These are phyloP conservation scores for Chalciporus piperatus DNA, from an alignment of 768 basidiomycete genomes.

Conservation along the genomic window DNA sequence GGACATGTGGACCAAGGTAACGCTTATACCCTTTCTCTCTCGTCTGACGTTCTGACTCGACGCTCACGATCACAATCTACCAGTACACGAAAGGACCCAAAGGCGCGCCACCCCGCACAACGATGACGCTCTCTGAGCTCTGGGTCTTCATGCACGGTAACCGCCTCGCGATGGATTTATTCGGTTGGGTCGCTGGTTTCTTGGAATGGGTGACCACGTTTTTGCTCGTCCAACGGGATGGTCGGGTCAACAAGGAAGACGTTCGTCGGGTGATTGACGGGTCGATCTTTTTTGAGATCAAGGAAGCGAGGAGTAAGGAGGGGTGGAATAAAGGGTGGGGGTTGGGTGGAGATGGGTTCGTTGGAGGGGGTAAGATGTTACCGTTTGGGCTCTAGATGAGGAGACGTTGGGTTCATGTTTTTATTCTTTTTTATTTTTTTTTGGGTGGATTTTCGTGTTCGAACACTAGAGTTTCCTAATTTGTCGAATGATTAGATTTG, in stretches of 20 bases:
- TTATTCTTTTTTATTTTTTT: background rate
- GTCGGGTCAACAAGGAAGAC: constrained; percentile 40
- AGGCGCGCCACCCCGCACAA: constrained; percentile 11
- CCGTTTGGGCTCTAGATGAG: constrained; percentile 24
- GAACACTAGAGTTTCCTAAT: constrained; percentile 3
- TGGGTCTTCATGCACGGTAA: constrained; percentile 30
- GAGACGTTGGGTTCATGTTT: background rate
- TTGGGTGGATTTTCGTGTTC: background rate
- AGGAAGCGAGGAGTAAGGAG: constrained; percentile 15
- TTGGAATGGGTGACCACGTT: constrained; percentile 41
- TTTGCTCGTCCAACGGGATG: constrained; percentile 39
- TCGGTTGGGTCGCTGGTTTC: constrained; percentile 35
- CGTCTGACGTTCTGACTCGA: too few species aligned
- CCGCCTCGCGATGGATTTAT: constrained; percentile 34
- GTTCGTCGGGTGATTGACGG: constrained; percentile 42
- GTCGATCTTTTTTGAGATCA: constrained; percentile 35
- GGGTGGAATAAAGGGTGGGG: constrained; percentile 33
- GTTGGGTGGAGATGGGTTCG: constrained; percentile 30
- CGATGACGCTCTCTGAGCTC: constrained; percentile 31
- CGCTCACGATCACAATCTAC: background rate
- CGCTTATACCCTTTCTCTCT: background rate
- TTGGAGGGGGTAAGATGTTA: constrained; percentile 29
- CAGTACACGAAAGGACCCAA: constrained; percentile 18
- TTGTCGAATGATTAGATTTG: background rate
- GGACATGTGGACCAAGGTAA: constrained; percentile 43